Conservation (phyloP, 1,284 basidiomycete genomes). For the Hemileia vastatrix region DNA sequence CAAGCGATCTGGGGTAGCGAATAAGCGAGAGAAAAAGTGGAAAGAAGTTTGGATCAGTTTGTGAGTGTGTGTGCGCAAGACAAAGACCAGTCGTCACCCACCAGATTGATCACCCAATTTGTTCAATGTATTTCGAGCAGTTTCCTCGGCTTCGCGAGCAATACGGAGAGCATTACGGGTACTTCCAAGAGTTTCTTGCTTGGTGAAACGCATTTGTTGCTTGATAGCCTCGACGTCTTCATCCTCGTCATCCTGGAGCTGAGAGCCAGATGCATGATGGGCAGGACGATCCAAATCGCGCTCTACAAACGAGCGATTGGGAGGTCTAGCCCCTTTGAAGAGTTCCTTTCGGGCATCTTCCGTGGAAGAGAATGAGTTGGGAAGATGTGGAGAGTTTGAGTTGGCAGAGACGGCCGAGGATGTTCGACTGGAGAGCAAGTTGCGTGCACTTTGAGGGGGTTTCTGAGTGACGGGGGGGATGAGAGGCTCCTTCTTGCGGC, state of each 20-base stretch:
- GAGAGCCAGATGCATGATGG: not conserved
- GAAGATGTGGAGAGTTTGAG: not conserved
- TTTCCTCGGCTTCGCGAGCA: slow-evolving; percentile 92
- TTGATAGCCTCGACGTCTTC: slow-evolving; percentile 69
- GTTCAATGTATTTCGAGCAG: slow-evolving; percentile 71
- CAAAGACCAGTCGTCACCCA: slow-evolving; percentile 45
- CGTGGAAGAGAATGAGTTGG: not conserved
- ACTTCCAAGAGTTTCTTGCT: slow-evolving; percentile 84
- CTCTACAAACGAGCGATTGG: slow-evolving; percentile 8
- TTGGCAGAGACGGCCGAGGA: not conserved
- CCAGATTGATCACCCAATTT: slow-evolving; percentile 93
- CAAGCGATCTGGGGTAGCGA: slow-evolving; percentile 55
- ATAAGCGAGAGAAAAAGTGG: not conserved
- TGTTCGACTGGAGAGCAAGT: slow-evolving; percentile 8
- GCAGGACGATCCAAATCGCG: slow-evolving; percentile 4
- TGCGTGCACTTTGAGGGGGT: not conserved
- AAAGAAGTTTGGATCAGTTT: not conserved
- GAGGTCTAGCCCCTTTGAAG: slow-evolving; percentile 17
- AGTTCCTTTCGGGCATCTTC: slow-evolving; percentile 17
- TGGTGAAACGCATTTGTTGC: slow-evolving; percentile 75
- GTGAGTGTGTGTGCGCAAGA: not conserved
- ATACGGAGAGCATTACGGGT: slow-evolving; percentile 86
- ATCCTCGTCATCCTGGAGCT: slow-evolving; percentile 8
- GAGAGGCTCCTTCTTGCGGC: slow-evolving; percentile 16
- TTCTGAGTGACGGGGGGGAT: slow-evolving; percentile 14